A percentile compares a stretch with the other conserved stretches of the same genome.
Evolutionary conservation across 2,329 filamentous ascomycete species (phyloP).

Genomic region (Nemania sp.): DNA sequence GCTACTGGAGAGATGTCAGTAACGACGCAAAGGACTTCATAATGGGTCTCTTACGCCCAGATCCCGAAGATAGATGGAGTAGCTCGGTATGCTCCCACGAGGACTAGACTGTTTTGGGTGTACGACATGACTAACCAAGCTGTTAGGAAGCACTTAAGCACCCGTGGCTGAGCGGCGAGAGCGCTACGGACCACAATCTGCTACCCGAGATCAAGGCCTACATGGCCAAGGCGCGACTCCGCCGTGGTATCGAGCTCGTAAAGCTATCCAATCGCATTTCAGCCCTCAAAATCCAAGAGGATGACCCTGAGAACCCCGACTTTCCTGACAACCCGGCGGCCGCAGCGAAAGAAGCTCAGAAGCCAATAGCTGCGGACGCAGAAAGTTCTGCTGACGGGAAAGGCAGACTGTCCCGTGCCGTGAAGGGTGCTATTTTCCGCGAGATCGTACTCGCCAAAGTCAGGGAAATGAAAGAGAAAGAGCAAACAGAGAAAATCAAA

Average conservation of each 20-base stretch:
- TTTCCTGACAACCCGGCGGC: constrained; percentile 67
- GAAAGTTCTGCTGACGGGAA: constrained; percentile 46
- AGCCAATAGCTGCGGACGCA: constrained; percentile 39
- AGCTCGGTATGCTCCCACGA: constrained; percentile 64
- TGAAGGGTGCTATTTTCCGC: constrained; percentile 79
- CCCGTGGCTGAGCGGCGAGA: constrained; percentile 88
- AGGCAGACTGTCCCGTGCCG: constrained; percentile 52
- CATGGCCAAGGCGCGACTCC: constrained; percentile 87
- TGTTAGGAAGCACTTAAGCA: constrained; percentile 75
- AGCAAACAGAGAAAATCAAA: constrained; percentile 72
- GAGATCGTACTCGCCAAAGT: constrained; percentile 95
- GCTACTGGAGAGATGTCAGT: constrained; percentile 98
- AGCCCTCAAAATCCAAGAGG: constrained; percentile 89
- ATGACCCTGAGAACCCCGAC: constrained; percentile 75
- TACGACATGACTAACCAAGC: constrained; percentile 4
- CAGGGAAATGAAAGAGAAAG: constrained; percentile 85
- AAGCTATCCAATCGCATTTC: constrained; percentile 96
- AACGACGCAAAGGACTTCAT: constrained; percentile 96
- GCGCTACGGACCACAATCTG: constrained; percentile 93
- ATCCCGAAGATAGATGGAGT: constrained; percentile 75
- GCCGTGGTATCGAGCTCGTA: constrained; percentile 92
- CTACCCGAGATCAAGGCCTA: constrained; percentile 95
- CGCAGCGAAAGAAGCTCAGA: constrained; percentile 54
- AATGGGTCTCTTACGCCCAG: constrained; percentile 74
- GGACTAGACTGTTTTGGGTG: constrained; percentile 3